Evolutionary conservation across 2,329 filamentous ascomycete genomes (phyloP).

Genomic region (Aspergillus calidoustus): DNA sequence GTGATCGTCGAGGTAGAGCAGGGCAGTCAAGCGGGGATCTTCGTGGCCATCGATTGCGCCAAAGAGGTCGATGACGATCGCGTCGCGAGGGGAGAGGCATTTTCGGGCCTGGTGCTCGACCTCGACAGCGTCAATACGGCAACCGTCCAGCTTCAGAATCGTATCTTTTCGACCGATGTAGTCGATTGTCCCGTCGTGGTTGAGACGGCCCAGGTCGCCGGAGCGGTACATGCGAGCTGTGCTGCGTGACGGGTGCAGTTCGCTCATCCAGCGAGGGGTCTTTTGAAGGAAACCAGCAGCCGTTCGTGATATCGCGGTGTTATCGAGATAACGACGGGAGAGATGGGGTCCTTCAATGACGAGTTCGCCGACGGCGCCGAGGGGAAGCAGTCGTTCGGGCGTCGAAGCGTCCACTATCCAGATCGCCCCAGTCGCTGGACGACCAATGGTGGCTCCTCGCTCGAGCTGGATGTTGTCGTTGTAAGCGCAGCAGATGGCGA

Average conservation of each 20-base stretch:
- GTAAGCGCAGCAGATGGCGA: slow-evolving; percentile 4
- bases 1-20: neutral
- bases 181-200: slow-evolving; percentile 1
- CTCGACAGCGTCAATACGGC: slow-evolving; percentile 9
- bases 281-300: slow-evolving; percentile 2
- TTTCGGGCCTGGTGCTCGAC: slow-evolving; percentile 7
- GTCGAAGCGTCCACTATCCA: slow-evolving; percentile 3
- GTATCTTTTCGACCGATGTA: slow-evolving; percentile 18
- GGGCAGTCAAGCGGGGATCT: neutral
- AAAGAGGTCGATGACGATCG: neutral
- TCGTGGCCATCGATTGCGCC: neutral
- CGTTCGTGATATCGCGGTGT: neutral
- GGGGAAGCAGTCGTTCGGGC: neutral
- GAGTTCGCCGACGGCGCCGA: slow-evolving; percentile 15
- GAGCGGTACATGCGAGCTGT: slow-evolving; percentile 2
- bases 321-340: slow-evolving; percentile 6
- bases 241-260: neutral
- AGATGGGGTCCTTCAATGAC: slow-evolving; percentile 11
- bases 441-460: neutral
- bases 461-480: neutral
- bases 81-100: neutral
- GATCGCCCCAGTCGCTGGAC: slow-evolving; percentile 1
- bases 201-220: slow-evolving; percentile 6
- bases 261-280: neutral
- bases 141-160: slow-evolving; percentile 8